Percentiles rank a stretch among this genome's conserved stretches.
These are phyloP conservation scores for Solanum aculeatissimum DNA, from an alignment of 305 asterid species.

Conservation along the genomic window DNA sequence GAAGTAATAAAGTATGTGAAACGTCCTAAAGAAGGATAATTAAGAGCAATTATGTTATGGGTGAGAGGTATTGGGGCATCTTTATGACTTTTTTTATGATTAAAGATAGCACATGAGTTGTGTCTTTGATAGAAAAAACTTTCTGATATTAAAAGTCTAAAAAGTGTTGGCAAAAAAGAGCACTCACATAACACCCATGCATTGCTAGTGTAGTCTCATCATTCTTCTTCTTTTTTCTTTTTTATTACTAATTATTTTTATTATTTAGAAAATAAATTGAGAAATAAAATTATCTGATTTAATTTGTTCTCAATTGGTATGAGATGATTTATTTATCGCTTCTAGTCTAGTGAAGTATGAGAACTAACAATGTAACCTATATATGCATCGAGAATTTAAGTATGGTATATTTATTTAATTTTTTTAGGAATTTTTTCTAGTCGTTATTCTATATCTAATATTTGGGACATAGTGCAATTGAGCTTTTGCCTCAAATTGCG, in stretches of 20 bases:
- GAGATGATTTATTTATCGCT: neutral
- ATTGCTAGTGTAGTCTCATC: neutral
- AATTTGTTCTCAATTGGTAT: too few relatives aligned
- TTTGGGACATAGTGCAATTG: too few relatives aligned
- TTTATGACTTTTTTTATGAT: neutral
- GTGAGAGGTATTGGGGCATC: neutral
- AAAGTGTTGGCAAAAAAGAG: neutral
- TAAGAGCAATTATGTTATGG: neutral
- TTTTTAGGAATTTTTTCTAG: too few relatives aligned
- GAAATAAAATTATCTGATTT: neutral
- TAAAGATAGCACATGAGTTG: neutral
- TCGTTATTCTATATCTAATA: too few relatives aligned
- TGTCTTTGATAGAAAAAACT: neutral
- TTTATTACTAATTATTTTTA: neutral
- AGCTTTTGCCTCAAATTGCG: too few relatives aligned
- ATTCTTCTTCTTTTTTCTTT: neutral
- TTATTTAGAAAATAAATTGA: rapidly evolving
- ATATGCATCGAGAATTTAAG: neutral
- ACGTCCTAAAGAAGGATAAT: neutral
- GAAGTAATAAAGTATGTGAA: neutral
- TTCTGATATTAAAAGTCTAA: neutral
- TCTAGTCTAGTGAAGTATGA: neutral
- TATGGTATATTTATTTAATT: too few relatives aligned
- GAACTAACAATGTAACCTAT: neutral
- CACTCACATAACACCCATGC: neutral